Conservation (phyloP, 202 grass and related monocot species). For the Eragrostis tef region DNA sequence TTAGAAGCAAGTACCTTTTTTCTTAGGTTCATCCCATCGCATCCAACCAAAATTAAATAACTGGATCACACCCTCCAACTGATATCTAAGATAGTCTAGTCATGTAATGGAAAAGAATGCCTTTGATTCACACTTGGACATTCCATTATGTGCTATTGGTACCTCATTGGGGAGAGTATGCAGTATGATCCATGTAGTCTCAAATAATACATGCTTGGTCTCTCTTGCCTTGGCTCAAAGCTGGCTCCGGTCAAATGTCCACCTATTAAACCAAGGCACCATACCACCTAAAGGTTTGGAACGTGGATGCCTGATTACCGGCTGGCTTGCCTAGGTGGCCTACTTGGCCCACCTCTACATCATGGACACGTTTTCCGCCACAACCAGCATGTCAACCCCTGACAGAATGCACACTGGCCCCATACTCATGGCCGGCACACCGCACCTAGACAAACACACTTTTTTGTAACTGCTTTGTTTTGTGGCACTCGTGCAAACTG, state of each 20-base stretch:
- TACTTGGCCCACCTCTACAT: neutral
- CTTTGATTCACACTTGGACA: neutral
- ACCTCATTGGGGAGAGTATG: neutral
- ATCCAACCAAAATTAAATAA: constrained; percentile 1
- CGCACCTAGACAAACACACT: neutral
- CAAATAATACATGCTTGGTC: neutral
- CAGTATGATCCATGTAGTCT: neutral
- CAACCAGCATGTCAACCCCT: neutral
- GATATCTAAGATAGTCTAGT: neutral
- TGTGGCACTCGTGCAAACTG: neutral
- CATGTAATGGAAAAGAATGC: neutral
- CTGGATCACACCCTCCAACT: neutral
- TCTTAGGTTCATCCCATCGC: constrained; percentile 11
- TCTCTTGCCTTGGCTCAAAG: neutral
- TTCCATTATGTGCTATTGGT: neutral
- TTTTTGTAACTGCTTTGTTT: neutral
- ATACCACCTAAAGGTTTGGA: neutral
- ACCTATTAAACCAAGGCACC: neutral
- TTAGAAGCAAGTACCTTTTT: constrained; percentile 25
- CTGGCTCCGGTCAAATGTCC: neutral
- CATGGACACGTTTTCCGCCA: neutral
- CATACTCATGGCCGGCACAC: no score
- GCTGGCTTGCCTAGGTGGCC: neutral
- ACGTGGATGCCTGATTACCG: neutral
- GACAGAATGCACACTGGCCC: neutral